These are phyloP conservation scores for Phytophthora uliginosa DNA, from an alignment of 352 stramenopile species.

Conservation along the genomic window DNA sequence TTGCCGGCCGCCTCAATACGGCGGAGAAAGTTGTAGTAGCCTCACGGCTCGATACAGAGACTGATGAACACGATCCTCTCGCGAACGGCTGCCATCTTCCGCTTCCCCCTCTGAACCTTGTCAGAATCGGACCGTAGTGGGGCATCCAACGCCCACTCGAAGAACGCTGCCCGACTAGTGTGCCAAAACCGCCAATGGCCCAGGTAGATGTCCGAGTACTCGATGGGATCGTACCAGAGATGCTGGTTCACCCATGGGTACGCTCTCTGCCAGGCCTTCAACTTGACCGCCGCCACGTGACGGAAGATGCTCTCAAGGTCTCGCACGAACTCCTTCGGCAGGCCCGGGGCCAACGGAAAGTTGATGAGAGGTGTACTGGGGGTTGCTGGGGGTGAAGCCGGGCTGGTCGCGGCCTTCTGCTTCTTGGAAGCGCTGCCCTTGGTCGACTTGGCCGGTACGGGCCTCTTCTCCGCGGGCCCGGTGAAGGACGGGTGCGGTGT, in stretches of 20 bases:
- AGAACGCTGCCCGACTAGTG: neutral
- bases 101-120: neutral
- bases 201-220: neutral
- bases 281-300: neutral
- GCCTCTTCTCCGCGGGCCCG: too few relatives aligned
- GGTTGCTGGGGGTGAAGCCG: too few relatives aligned
- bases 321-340: neutral
- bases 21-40: neutral
- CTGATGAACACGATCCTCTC: neutral
- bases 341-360: neutral
- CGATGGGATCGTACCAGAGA: neutral
- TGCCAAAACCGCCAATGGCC: neutral
- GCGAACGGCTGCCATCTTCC: neutral
- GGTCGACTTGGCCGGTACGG: too few relatives aligned
- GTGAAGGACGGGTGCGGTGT: neutral
- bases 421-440: neutral
- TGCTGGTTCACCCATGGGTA: neutral
- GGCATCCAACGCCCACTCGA: neutral
- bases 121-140: neutral
- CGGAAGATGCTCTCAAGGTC: neutral
- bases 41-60: neutral
- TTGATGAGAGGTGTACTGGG: too few relatives aligned
- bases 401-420: neutral
- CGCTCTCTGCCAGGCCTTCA: neutral
- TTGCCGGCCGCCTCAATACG: neutral